Percentiles rank a stretch among this genome's conserved stretches.
These are phyloP conservation scores for Malassezia caprae DNA, from an alignment of 1,284 basidiomycete species.

Conservation along the genomic window DNA sequence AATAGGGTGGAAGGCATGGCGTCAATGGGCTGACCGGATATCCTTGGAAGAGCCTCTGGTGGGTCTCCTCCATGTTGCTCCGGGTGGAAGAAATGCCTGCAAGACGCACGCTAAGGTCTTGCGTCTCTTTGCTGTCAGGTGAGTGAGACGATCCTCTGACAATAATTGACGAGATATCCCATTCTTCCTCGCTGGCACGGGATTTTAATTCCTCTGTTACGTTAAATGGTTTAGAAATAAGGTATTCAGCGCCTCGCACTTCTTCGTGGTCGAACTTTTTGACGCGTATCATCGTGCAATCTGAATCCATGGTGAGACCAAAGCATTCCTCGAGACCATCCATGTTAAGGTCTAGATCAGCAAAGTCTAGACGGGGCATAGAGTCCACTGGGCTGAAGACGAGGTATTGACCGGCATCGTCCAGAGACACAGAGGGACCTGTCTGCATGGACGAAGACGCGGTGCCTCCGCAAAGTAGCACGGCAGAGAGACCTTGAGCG, in stretches of 20 bases:
- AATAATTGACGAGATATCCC: background rate
- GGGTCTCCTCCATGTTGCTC: background rate
- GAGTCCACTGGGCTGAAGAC: constrained; percentile 17
- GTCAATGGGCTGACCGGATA: background rate
- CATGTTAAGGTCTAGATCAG: constrained; percentile 8
- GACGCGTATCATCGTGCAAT: background rate
- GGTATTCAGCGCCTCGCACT: background rate
- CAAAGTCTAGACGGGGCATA: constrained; percentile 16
- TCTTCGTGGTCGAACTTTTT: background rate
- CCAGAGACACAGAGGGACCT: background rate
- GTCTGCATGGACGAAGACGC: background rate
- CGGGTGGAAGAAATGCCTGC: background rate
- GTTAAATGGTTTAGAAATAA: background rate
- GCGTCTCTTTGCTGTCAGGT: background rate
- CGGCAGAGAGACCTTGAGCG: background rate
- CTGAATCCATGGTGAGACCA: background rate
- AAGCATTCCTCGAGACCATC: constrained; percentile 3
- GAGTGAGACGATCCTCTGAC: background rate
- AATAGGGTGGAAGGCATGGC: background rate
- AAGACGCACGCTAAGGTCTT: background rate
- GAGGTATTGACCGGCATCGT: constrained; percentile 9
- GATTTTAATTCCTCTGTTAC: background rate
- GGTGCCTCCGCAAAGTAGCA: background rate
- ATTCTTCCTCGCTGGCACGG: background rate
- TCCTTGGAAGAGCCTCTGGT: background rate